Evolutionary conservation across 2,329 filamentous ascomycete genomes (phyloP), one percentile per base, ranked within the genome.

Genomic region (Verticillium klebahnii): DNA sequence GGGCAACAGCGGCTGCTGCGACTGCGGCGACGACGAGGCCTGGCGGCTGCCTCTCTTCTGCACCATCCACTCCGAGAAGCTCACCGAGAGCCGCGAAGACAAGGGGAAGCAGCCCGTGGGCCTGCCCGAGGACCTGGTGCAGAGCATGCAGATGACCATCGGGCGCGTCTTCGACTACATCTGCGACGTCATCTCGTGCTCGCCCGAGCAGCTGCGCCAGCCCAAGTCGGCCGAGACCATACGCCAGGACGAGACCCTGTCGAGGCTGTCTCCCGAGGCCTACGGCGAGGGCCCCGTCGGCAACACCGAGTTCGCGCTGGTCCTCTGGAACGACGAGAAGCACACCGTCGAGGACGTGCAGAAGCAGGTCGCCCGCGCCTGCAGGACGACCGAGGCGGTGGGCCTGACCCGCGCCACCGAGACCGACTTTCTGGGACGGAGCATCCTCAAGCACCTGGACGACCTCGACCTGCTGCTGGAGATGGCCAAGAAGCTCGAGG

Each of bases 291-390:
- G 85, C 1, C 86, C 91, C 68, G 79, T 85, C 7, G 85, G 89
- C 61, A 81, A 85, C 2, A 83, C 89, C 14, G 92, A 97, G 69
- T 99, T 90, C 74, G 90, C 91, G 5, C 79, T 99, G 55, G 80
- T 97, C 17, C 80, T 99, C 5, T 99, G 95, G 95, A 99, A 99
- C 69, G 95, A 99, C 67, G 95, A 99, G 77, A 99, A 99, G 75
- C 95, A 99, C 73, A 99, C 95, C 0, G 89, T 98, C 54, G 86
- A 88, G 56, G 95, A 99, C 73, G 94, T 99, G 6, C 84, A 89
- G 67, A 88, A 96, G 62, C 94, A 98, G 73, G 92, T 99, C 25
- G 90, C 92, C 3, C 86, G 94, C 66, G 95, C 95, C 58, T 99
- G 95, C 78, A 86, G 85, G 64, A 89, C 91, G 67, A 85, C 87